A percentile compares a stretch with the other conserved stretches of the same genome.
Evolutionary conservation across 2,329 filamentous ascomycete species (phyloP).

Genomic region (Colletotrichum orbiculare): DNA sequence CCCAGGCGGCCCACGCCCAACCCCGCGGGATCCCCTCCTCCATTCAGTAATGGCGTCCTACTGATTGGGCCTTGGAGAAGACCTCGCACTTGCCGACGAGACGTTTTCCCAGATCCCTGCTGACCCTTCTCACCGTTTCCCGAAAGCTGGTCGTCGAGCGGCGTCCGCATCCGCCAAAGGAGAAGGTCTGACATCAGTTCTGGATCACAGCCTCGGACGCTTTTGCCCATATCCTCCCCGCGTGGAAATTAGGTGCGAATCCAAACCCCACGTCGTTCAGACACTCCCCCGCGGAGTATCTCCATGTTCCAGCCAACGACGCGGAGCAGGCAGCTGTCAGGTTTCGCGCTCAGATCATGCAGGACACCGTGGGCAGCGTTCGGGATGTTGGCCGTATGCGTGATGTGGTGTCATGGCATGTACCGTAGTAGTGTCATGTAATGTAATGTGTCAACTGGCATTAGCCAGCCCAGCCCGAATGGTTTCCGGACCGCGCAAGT

Average conservation of each 20-base stretch:
- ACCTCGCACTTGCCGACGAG: conserved; percentile 7
- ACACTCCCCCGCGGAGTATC: conserved; percentile 10
- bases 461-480: too few relatives aligned
- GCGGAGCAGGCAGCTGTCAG: conserved; percentile 5
- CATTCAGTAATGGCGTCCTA: conserved; percentile 26
- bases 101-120: conserved; percentile 4
- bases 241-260: conserved; percentile 13
- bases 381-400: background rate
- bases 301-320: conserved; percentile 3
- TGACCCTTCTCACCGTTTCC: conserved; percentile 3
- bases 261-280: background rate
- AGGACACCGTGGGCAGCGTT: background rate
- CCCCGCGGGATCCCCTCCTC: conserved; percentile 30
- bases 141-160: too few relatives aligned
- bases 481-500: too few relatives aligned
- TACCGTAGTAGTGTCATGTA: too few relatives aligned
- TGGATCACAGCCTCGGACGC: conserved; percentile 20
- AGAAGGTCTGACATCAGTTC: conserved; percentile 21
- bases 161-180: background rate
- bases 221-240: conserved; percentile 6
- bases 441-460: too few relatives aligned
- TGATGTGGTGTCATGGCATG: too few relatives aligned
- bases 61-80: conserved; percentile 23
- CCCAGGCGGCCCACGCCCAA: conserved; percentile 11
- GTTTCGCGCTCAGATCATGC: conserved; percentile 9